Evolutionary conservation across 257 asterid species (phyloP), one percentile per base, ranked within the genome.

Genomic region (Nicotiana knightiana): DNA sequence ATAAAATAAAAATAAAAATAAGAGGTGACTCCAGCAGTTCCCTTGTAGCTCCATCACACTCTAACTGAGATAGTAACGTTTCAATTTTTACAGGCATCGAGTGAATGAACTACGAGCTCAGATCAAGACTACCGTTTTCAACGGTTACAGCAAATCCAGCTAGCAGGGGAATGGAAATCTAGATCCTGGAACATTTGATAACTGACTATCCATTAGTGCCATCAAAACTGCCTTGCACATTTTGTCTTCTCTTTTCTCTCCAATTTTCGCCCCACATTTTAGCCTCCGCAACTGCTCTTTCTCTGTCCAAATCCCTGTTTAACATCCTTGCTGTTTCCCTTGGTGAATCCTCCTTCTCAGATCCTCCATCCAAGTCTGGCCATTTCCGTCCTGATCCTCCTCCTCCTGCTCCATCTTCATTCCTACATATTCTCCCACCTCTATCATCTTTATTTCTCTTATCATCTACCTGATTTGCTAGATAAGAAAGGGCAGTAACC

Each of bases 231-330:
- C 94, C 93, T 67, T 85, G 89, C 35, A 88, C 93, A 82, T 81
- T 91, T 81, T 95, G 97, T 21, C 94, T 88, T 68, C 97, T 89
- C 80, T 96, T 92, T 62, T 95, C 96, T 33, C 98, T 87, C 97
- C 93, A 92, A 82, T 96, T 96, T 51, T 96, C 98, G 4, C 99
- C 99, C 99, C 99, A 96, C 99, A 94, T 92, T 86, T 96, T 96
- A 15, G 98, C 99, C 85, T 96, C 99, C 0, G 99, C 98, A 21
- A 94, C 98, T 3, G 99, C 99, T 9, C 99, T 89, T 87, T 94
- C 99, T 82, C 98, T 87, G 57, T 93, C 98, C 79, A 90, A 79
- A 77, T 92, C 98, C 82, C 94, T 86, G 87, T 91, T 92, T 57
- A 93, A 79, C 88, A 85, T 90, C 86, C 86, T 92, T 0, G 89